Evolutionary conservation across 148 eudicot species (phyloP).

Genomic region (Diospyros kaki): DNA sequence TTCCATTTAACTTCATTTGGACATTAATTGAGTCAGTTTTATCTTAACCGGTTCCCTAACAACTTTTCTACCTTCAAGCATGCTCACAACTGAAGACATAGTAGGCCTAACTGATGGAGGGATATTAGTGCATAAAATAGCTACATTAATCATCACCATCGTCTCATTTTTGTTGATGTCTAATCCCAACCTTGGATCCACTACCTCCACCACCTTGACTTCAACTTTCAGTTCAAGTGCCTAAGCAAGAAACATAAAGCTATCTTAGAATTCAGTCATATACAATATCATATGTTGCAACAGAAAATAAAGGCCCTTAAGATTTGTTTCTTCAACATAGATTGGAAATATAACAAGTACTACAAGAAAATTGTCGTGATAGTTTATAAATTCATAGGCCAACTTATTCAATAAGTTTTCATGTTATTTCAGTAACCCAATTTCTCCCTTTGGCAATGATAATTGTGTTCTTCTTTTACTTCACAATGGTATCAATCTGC

Average conservation of each 20-base stretch:
- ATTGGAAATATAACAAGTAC: too few relatives aligned
- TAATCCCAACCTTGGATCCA: conserved; percentile 23
- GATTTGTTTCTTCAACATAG: too few relatives aligned
- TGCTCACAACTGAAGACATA: conserved; percentile 30
- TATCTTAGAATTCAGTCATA: neutral
- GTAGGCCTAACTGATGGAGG: conserved; percentile 21
- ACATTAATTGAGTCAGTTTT: neutral
- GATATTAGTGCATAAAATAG: conserved; percentile 19
- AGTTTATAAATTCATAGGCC: too few relatives aligned
- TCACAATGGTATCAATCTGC: too few relatives aligned
- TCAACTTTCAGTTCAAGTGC: conserved; percentile 16
- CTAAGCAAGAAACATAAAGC: neutral
- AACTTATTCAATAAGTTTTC: too few relatives aligned
- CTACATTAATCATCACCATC: conserved; percentile 12
- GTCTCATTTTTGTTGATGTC: conserved; percentile 18
- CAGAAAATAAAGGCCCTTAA: neutral
- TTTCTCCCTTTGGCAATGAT: too few relatives aligned
- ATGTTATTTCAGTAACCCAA: too few relatives aligned
- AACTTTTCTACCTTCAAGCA: conserved; percentile 18
- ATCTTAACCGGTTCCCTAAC: neutral
- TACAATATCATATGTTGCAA: neutral
- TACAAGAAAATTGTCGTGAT: too few relatives aligned
- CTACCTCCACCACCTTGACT: conserved; percentile 24
- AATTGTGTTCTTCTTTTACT: too few relatives aligned
- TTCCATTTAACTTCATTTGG: neutral